These are phyloP conservation scores for Auriculariales sp. DNA, from an alignment of 768 basidiomycete genomes.

Conservation along the genomic window DNA sequence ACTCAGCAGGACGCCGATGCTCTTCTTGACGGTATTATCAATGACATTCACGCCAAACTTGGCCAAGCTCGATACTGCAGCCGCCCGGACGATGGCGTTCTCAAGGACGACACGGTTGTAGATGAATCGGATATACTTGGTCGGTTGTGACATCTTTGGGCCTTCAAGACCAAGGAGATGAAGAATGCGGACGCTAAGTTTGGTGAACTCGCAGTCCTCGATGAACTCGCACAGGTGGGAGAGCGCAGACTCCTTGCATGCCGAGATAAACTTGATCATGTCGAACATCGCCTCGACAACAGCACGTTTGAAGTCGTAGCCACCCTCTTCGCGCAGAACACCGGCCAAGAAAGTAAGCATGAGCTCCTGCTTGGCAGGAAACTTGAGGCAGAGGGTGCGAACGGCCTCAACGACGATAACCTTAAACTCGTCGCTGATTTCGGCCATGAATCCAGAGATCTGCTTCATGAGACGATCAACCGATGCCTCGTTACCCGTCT, in stretches of 20 bases:
- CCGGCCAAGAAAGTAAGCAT: slow-evolving; percentile 97
- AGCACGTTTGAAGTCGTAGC: slow-evolving; percentile 98
- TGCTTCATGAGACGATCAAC: slow-evolving; percentile 99
- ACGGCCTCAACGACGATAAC: slow-evolving; percentile 99
- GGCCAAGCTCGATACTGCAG: slow-evolving; percentile 86
- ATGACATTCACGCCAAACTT: slow-evolving; percentile 90
- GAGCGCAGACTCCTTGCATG: slow-evolving; percentile 93
- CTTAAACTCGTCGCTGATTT: slow-evolving; percentile 99
- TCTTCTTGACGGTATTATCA: slow-evolving; percentile 66
- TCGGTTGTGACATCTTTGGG: slow-evolving; percentile 88
- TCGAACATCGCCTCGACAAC: slow-evolving; percentile 99
- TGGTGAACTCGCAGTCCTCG: slow-evolving; percentile 99
- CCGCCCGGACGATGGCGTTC: slow-evolving; percentile 93
- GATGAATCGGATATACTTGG: slow-evolving; percentile 98
- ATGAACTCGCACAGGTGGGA: slow-evolving; percentile 99
- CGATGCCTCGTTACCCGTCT: slow-evolving; percentile 98
- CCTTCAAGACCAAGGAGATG: slow-evolving; percentile 93
- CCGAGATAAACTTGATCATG: slow-evolving; percentile 96
- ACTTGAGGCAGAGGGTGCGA: slow-evolving; percentile 95
- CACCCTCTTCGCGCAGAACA: slow-evolving; percentile 93
- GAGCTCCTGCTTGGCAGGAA: slow-evolving; percentile 89
- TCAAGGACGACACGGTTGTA: slow-evolving; percentile 98
- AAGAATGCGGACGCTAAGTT: slow-evolving; percentile 91
- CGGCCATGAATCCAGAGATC: slow-evolving; percentile 96
- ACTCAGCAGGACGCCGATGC: slow-evolving; percentile 74